phyloP scores from a whole-genome alignment of 2,329 filamentous ascomycete genomes.

The Cladosporium sp. region DNA sequence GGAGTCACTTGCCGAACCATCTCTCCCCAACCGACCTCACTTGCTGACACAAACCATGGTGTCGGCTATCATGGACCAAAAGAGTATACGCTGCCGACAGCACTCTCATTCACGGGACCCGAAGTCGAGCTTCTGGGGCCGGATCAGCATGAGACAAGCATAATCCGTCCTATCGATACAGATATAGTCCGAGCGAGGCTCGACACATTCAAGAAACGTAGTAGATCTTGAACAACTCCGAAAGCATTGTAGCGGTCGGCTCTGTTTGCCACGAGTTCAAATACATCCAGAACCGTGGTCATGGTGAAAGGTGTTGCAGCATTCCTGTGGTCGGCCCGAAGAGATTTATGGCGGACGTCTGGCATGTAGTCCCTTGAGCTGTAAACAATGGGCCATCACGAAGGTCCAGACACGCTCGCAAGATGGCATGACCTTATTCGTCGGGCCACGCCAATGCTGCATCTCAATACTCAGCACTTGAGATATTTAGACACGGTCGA shows the following conservation, averaged over 20 bases:
- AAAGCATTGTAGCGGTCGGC: not conserved
- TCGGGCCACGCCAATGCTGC: not conserved
- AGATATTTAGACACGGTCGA: too few relatives aligned
- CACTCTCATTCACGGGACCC: too few relatives aligned
- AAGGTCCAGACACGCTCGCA: not conserved
- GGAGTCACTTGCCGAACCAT: too few relatives aligned
- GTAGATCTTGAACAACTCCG: not conserved
- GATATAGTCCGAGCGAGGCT: too few relatives aligned
- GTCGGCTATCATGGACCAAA: too few relatives aligned
- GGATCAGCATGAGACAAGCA: too few relatives aligned
- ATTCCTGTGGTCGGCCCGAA: not conserved
- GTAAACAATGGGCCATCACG: not conserved
- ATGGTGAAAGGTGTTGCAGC: not conserved
- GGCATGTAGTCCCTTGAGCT: not conserved
- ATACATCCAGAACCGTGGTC: not conserved
- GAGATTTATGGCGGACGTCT: not conserved
- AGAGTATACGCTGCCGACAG: too few relatives aligned
- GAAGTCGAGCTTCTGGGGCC: too few relatives aligned
- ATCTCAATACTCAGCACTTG: not conserved
- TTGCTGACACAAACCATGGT: too few relatives aligned
- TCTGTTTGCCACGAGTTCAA: not conserved
- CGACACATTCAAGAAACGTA: too few relatives aligned
- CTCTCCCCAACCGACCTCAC: constrained; percentile 32
- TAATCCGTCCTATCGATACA: too few relatives aligned
- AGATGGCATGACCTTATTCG: not conserved